Conservation (phyloP, 2,329 filamentous ascomycete species). For the Fusarium abutilonis region DNA sequence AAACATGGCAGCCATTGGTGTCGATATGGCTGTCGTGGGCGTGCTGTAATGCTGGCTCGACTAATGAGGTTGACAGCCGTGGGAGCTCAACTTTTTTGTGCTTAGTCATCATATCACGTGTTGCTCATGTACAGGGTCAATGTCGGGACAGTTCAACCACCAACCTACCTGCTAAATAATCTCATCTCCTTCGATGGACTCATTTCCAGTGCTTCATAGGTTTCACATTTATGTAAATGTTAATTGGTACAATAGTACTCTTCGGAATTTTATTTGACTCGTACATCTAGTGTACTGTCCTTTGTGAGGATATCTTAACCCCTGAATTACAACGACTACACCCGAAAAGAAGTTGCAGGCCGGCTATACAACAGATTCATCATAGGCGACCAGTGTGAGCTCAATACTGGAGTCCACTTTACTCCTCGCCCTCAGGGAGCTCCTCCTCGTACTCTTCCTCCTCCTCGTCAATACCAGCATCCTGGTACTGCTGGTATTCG, state of each 20-base stretch:
- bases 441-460: conserved; percentile 97
- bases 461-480: conserved; percentile 95
- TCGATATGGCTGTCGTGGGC: conserved; percentile 36
- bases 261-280: conserved; percentile 43
- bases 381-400: conserved; percentile 20
- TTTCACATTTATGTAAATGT: conserved; percentile 9
- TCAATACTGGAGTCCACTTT: conserved; percentile 28
- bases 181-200: background rate
- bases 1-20: conserved; percentile 65
- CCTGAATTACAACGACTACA: conserved; percentile 48
- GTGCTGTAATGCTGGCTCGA: conserved; percentile 27
- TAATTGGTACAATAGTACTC: conserved; percentile 47
- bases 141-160: conserved; percentile 1
- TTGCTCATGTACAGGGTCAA: background rate
- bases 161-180: background rate
- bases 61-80: conserved; percentile 25
- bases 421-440: conserved; percentile 76
- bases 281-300: conserved; percentile 49
- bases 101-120: conserved; percentile 52
- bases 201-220: background rate
- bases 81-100: conserved; percentile 48
- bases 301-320: conserved; percentile 55
- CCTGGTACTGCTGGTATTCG: conserved; percentile 99
- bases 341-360: conserved; percentile 48
- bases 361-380: conserved; percentile 38